Evolutionary conservation across 305 asterid genomes (phyloP), one percentile per base, ranked within the genome.

Genomic region (Fraxinus paxiana): DNA sequence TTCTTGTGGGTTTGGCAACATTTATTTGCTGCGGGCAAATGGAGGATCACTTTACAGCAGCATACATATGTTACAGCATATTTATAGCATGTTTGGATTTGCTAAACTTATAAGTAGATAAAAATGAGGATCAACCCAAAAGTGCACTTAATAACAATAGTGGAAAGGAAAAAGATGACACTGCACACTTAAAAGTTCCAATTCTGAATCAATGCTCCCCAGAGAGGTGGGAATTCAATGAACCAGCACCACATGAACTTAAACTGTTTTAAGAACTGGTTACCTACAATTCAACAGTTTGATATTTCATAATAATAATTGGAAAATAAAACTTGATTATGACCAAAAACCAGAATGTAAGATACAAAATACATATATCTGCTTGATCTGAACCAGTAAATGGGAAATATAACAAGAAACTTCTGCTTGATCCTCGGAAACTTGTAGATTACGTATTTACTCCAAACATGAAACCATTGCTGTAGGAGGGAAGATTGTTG

Each of bases 391-490:
- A 15, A 54, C 63, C 22, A 54, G 63, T 54, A 5, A 54, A 17
- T 5, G 9, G 63, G 8, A 54, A 15, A 17, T 15, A 54, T 0
- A 54, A 4, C 9, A 54, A n/a, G 65, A 54, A 54, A 54, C 65
- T 54, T 54, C 26, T 5, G 6, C 9, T 54, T n/a, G 65, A 5
- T 54, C 65, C 65, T 6, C 3, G 22, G 10, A 54, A 54, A 54
- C 65, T 54, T 18, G 3, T 54, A 18, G 69, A 18, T 85, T 81
- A 85, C 12, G 84, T 82, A 79, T 85, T 85, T 59, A 82, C 88
- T 17, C 86, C 88, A 13, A 85, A 51, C 59, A 85, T 22, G 54
- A 85, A 85, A 48, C 88, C 82, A 67, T 82, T 85, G 82, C 88
- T 82, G 54, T 82, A 82, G 1, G 82, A 79, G 20, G 88, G 86